Base-by-base conservation (phyloP, 1,284 basidiomycete genomes). In the Pisolithus thermaeus region DNA sequence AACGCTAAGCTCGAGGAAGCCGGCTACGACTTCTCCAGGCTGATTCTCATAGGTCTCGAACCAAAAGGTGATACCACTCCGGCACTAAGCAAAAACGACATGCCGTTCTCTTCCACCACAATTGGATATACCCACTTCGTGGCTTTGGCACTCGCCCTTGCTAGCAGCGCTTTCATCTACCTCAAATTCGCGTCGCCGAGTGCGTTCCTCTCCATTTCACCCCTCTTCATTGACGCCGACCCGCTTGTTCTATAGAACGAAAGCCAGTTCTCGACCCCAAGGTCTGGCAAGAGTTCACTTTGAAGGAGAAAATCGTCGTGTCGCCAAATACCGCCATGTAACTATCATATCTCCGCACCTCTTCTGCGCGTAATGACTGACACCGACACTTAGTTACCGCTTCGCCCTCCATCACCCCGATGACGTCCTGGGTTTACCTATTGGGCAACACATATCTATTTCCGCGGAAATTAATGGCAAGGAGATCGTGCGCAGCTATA, bases 251-350 rank as follows among this genome's bases (percentile, higher is more conserved):
- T 44, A 38, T 58, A 85, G 82, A 74, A 60, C 75, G 77, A 42
- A 73, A 77, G 54, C 84, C 87, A 37, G 81, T 84, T 22, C 77
- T 97, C 52, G 79, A 90, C 69, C 80, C 90, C 3, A 76, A 77
- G 52, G 73, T 75, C 52, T 99, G 91, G 87, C 81, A 90, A 64
- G 75, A 87, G 55, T 97, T 91, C 74, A 79, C 86, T 46, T 81
- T 99, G 51, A 73, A 77, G 55, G 79, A 90, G 62, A 97, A 95
- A 73, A 86, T 83, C 46, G 74, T 82, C 59, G 77, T 98, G 54
- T 97, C 94, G n/a, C 89, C 88, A 57, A 99, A 99, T 74, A 97
- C 94, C 47, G 93, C 94, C 54, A 78, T 94, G 90, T 96, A 62
- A 57, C 84, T 57, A 22, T 72, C 23, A 48, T 18, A 37, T 49